These are phyloP conservation scores for Heracleum sosnowskyi DNA, from an alignment of 129 eudicot genomes.

Conservation along the genomic window DNA sequence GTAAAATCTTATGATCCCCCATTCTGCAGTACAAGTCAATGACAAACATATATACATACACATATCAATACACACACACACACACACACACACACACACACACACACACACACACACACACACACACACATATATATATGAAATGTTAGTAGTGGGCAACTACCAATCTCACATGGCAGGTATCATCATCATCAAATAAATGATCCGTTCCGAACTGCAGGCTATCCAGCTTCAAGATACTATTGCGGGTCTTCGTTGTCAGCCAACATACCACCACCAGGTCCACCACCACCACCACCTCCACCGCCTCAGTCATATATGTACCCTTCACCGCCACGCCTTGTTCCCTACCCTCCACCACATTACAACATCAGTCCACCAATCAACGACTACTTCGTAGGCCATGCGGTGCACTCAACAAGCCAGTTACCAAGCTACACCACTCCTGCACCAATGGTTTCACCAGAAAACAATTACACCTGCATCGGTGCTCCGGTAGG, in stretches of 20 bases:
- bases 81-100: too few species aligned
- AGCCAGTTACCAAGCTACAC: conserved; percentile 16
- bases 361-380: conserved; percentile 25
- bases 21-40: too few species aligned
- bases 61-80: too few species aligned
- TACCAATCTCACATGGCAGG: conserved; percentile 53
- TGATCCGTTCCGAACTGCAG: conserved; percentile 42
- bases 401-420: conserved; percentile 41
- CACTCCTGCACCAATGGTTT: not conserved
- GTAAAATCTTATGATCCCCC: too few species aligned
- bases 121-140: too few species aligned
- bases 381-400: conserved; percentile 55
- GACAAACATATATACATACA: too few species aligned
- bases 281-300: too few species aligned
- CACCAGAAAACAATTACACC: conserved; percentile 45
- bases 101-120: too few species aligned
- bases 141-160: conserved; percentile 38
- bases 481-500: conserved; percentile 84
- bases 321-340: conserved; percentile 52
- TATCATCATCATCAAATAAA: conserved; percentile 36
- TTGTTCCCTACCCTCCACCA: conserved; percentile 34
- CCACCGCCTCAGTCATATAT: conserved; percentile 31
- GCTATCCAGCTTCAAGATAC: conserved; percentile 34
- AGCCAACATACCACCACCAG: conserved; percentile 27
- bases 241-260: conserved; percentile 36